Evolutionary conservation across 768 basidiomycete genomes (phyloP), one percentile per base, ranked within the genome.

Genomic region (Steccherinum ochraceum): DNA sequence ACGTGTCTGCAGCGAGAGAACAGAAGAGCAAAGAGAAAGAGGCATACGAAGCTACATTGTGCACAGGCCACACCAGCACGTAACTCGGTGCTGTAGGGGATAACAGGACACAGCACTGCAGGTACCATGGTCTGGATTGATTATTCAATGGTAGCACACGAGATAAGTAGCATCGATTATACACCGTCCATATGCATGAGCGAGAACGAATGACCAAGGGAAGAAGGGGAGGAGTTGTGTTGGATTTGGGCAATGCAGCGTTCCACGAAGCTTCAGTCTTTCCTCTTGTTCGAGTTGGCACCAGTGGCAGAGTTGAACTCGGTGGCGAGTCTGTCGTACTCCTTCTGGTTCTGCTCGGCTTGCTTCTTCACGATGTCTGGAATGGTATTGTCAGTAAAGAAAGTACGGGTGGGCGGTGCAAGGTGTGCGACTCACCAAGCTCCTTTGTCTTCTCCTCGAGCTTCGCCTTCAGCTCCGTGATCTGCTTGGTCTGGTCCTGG

Each of bases 321-420:
- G 3, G 81, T 84, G 1, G 89, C 86, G 49, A 94, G 79, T 49
- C 90, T 76, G 69, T 92, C 85, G 59, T 88, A 93, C 62, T 93
- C 89, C 20, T 72, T 74, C 3, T 81, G 84, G 56, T 93, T 89
- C 58, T 88, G 85, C 0, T 72, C 64, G 0, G 89, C 86, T 65
- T 93, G 91, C 67, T 84, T 86, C 73, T 91, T 90, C 49, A 93
- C 66, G 18, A 83, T 86, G 18, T 83, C 89, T 91, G 58, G 23
- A 13, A n/a, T n/a, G n/a, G n/a, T n/a, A 50, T 41, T 20, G 25
- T 16, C 52, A 3, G 18, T 19, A 5, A 40, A 23, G 5, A 40
- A 11, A 50, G 11, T 11, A 23, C 1, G 43, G 13, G 45, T 45
- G 45, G 25, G 27, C n/a, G n/a, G n/a, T n/a, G n/a, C n/a, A n/a